phyloP scores from a whole-genome alignment of 176 grass and related monocot genomes.

The Phyllostachys edulis region DNA sequence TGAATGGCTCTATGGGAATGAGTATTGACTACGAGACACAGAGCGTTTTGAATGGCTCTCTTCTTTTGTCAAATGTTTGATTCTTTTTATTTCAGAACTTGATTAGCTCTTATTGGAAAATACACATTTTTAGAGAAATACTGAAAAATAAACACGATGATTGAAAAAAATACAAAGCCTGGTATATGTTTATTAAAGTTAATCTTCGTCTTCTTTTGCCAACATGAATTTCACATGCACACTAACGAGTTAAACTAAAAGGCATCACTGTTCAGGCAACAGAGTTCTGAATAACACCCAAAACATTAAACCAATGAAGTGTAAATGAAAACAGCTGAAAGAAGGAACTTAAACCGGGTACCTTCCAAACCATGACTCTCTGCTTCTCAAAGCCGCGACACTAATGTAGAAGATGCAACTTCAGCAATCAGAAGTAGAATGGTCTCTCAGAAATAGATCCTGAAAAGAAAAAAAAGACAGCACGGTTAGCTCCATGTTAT shows the following conservation, averaged over 20 bases:
- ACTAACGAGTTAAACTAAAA: background rate
- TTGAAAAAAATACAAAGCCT: background rate
- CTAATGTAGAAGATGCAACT: background rate
- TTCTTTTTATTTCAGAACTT: background rate
- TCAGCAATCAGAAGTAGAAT: background rate
- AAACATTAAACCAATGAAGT: background rate
- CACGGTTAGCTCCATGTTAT: background rate
- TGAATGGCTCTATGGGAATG: background rate
- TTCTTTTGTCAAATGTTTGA: background rate
- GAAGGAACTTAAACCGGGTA: background rate
- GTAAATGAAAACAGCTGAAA: background rate
- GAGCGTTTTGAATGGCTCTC: background rate
- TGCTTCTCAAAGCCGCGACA: background rate
- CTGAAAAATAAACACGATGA: background rate
- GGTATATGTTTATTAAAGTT: background rate
- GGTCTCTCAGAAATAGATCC: background rate
- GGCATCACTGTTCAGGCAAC: background rate
- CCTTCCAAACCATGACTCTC: slow-evolving; percentile 27
- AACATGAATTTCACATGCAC: background rate
- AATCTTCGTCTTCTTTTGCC: too few relatives aligned
- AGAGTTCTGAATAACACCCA: background rate
- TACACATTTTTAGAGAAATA: background rate
- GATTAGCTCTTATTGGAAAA: background rate
- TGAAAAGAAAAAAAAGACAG: background rate
- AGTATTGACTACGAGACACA: background rate